These are phyloP conservation scores for Claviceps spartinae DNA, from an alignment of 2,329 filamentous ascomycete species.

Conservation along the genomic window DNA sequence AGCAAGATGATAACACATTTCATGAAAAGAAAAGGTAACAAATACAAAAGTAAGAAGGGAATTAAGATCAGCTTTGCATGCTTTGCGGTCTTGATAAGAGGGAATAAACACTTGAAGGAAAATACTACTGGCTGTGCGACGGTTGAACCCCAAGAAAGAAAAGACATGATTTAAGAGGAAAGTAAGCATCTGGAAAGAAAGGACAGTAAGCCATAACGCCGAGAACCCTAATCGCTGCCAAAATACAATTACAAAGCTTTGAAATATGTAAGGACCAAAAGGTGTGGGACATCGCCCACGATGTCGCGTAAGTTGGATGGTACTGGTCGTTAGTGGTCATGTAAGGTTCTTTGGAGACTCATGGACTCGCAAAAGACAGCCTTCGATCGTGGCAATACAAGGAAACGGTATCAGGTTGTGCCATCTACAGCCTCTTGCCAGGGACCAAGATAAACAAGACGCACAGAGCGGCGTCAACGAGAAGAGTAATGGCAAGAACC, in stretches of 20 bases:
- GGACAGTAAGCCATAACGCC: neutral
- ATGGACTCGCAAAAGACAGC: neutral
- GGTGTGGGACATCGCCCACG: neutral
- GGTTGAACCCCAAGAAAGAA: neutral
- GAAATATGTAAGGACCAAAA: neutral
- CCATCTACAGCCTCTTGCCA: conserved; percentile 57
- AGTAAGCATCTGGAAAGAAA: too few species aligned
- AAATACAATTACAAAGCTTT: neutral
- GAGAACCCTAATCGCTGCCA: neutral
- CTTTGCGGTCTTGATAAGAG: neutral
- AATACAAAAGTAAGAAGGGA: neutral
- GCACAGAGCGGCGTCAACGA: conserved; percentile 71
- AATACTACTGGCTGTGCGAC: neutral
- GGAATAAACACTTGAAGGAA: neutral
- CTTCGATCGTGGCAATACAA: neutral
- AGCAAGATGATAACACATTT: neutral
- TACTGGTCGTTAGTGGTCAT: conserved; percentile 6
- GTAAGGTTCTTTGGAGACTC: neutral
- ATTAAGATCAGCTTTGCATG: neutral
- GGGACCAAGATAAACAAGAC: conserved; percentile 92
- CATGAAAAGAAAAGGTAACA: neutral
- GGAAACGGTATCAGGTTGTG: neutral
- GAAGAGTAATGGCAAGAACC: conserved; percentile 59
- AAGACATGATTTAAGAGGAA: too few species aligned
- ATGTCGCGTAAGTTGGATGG: neutral